Percentiles rank a stretch among this genome's conserved stretches.
These are phyloP conservation scores for Solanum rostratum DNA, from an alignment of 257 asterid genomes.

Conservation along the genomic window DNA sequence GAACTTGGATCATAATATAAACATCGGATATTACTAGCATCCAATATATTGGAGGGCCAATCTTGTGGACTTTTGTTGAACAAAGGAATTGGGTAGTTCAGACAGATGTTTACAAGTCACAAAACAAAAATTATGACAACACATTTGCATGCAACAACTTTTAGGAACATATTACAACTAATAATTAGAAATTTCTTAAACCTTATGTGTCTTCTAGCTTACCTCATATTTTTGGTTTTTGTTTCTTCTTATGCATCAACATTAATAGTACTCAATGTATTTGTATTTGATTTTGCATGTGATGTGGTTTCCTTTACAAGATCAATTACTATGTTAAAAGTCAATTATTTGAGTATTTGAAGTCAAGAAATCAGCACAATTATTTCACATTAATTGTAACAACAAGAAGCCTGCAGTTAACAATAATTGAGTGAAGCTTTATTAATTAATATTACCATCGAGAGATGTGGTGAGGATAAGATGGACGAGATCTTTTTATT, in stretches of 20 bases:
- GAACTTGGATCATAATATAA: background rate
- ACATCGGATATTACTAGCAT: background rate
- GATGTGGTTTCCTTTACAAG: background rate
- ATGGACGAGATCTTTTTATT: too few relatives aligned
- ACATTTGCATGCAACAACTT: constrained; percentile 1
- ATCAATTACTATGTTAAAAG: background rate
- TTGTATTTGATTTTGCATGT: background rate
- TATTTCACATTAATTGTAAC: background rate
- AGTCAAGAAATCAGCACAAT: background rate
- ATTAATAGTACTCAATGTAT: background rate
- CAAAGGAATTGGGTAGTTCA: background rate
- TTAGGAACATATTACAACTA: constrained; percentile 4
- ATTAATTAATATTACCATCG: too few relatives aligned
- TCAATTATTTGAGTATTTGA: background rate
- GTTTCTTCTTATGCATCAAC: background rate
- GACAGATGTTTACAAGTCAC: constrained; percentile 6
- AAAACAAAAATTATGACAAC: constrained; percentile 3
- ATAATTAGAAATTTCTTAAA: background rate
- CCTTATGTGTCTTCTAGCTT: background rate
- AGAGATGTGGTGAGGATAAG: too few relatives aligned
- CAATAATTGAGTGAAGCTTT: too few relatives aligned
- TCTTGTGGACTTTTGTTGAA: background rate
- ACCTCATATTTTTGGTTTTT: background rate
- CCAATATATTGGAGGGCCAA: background rate
- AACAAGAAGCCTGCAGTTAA: background rate